Evolutionary conservation across 1,139 yeast species (phyloP), one percentile per base, ranked within the genome.

Genomic region (Candida gigantensis): DNA sequence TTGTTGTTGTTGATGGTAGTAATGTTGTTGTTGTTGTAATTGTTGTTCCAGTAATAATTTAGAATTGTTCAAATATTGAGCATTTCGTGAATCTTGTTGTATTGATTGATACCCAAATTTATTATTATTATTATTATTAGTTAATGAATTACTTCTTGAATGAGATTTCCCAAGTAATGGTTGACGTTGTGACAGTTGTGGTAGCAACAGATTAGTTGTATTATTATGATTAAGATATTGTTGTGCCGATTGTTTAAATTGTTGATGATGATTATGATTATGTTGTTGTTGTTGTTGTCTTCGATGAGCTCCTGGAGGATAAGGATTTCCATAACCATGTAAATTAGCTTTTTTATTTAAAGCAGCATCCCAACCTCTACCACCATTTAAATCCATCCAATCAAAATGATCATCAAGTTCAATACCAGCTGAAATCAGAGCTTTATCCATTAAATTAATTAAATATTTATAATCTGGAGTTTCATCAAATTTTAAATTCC

Each of bases 341-440:
- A 84, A 62, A 50, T 84, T 84, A 39, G 92, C 88, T 58, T 84
- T 84, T 56, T 83, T 84, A 57, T 84, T 84, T 46, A 84, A 77
- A 5, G 84, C 68, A 18, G 84, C 77, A 61, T 84, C 94, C 92
- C 92, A 84, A 28, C 94, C 94, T 54, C 77, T 76, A 36, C 94
- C 94, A 32, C 81, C 81, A 52, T 84, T 84, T 48, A 84, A 64
- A 50, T 81, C 81, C 90, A 84, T 83, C 94, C 94, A 84, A 57
- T 84, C 94, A 52, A 82, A 84, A 52, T 81, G 83, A 12, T 81
- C 84, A 57, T 82, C 89, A 26, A 75, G 79, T 39, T 47, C 46
- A 6, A 45, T 51, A 9, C 60, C 67, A 16, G 65, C 56, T 2
- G 67, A 57, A 7, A 53, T 45, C 42, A 67, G 51, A 3, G 73